Percentiles rank a stretch among this genome's conserved stretches.
Evolutionary conservation across 176 grass and related monocot species (phyloP).

Genomic region (Oryza glaberrima): DNA sequence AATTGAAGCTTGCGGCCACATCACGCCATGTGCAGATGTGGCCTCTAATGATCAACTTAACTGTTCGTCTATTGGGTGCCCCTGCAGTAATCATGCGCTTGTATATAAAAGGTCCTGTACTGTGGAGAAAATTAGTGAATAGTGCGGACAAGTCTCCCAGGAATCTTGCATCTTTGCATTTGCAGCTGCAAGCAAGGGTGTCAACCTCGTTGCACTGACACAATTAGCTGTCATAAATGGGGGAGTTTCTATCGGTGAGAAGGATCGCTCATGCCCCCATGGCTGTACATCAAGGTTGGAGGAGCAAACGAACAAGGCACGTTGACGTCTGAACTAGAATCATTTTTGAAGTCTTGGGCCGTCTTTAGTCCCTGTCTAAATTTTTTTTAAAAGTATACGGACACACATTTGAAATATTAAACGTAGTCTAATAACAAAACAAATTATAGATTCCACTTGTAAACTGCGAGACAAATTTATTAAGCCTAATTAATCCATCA

Average conservation of each 20-base stretch:
- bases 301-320: constrained; percentile 3
- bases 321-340: constrained; percentile 41
- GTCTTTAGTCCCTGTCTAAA: too few relatives aligned
- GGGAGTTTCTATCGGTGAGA: background rate
- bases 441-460: too few relatives aligned
- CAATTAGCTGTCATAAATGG: constrained; percentile 19
- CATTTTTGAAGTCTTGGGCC: background rate
- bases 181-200: background rate
- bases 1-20: constrained; percentile 1
- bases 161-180: background rate
- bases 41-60: background rate
- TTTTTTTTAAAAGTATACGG: too few relatives aligned
- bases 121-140: background rate
- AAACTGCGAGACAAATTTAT: too few relatives aligned
- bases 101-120: background rate
- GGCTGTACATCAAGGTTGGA: constrained; percentile 17
- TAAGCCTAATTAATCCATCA: too few relatives aligned
- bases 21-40: constrained; percentile 18
- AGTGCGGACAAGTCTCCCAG: background rate
- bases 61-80: constrained; percentile 11
- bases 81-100: background rate
- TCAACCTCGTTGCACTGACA: constrained; percentile 2
- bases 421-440: too few relatives aligned
- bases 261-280: constrained; percentile 11
- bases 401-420: too few relatives aligned